Percentiles rank a stretch among this genome's conserved stretches.
Conservation (phyloP, 176 grass and related monocot genomes). For the Pharus latifolius region DNA sequence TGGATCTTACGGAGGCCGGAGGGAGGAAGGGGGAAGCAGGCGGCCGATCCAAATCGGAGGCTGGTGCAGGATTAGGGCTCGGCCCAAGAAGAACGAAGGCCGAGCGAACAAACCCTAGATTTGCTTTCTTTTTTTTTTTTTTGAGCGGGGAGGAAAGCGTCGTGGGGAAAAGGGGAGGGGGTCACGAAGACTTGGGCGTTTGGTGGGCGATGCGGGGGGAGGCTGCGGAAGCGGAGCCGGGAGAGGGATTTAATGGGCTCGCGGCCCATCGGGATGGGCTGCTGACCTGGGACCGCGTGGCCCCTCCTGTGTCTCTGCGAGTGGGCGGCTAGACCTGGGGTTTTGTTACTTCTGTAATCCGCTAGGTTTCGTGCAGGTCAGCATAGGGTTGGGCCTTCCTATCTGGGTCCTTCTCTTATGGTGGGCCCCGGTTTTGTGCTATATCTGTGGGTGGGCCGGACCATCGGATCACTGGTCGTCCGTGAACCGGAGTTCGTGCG, state of each 20-base stretch:
- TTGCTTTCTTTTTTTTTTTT: too few species aligned
- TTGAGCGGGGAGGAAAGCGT: background rate
- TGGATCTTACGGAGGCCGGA: slow-evolving; percentile 23
- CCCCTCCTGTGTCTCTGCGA: too few species aligned
- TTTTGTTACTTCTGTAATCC: too few species aligned
- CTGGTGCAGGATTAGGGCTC: slow-evolving; percentile 28
- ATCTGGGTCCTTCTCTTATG: too few species aligned
- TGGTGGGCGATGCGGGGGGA: background rate
- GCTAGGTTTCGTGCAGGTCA: too few species aligned
- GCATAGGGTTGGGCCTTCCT: too few species aligned
- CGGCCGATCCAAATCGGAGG: slow-evolving; percentile 8
- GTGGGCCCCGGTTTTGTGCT: too few species aligned
- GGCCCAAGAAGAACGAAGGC: slow-evolving; percentile 55
- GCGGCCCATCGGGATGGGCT: slow-evolving; percentile 27
- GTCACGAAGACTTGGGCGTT: too few species aligned
- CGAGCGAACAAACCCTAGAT: slow-evolving; percentile 35
- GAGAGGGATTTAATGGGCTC: slow-evolving; percentile 15
- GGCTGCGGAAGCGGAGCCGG: background rate
- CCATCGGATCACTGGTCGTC: too few species aligned
- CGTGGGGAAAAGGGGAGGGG: background rate
- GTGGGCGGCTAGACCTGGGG: too few species aligned
- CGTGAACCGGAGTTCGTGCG: too few species aligned
- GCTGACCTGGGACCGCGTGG: slow-evolving; percentile 3
- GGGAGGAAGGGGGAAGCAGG: background rate
- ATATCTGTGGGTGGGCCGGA: too few species aligned